Percentiles rank a stretch among this genome's conserved stretches.
These are phyloP conservation scores for Trametes versicolor DNA, from an alignment of 1,284 basidiomycete genomes.

Conservation along the genomic window DNA sequence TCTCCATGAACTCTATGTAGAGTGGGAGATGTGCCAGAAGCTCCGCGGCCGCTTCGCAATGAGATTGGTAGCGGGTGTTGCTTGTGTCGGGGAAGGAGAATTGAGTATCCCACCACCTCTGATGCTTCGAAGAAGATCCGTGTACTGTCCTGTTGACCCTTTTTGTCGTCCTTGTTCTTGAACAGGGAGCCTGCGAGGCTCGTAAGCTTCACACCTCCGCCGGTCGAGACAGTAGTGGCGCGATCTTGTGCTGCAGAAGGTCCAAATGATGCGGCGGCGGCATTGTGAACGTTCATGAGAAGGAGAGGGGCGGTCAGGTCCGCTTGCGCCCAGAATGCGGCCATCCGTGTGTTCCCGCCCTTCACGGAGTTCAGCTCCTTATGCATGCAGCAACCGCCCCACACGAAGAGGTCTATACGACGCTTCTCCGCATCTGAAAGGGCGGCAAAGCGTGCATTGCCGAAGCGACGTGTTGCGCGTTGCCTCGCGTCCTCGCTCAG, in stretches of 20 bases:
- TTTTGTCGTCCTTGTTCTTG: conserved; percentile 41
- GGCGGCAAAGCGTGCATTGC: neutral
- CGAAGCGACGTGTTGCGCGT: neutral
- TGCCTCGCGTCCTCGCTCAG: too few species aligned
- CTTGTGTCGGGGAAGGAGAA: conserved; percentile 37
- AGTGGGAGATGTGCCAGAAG: conserved; percentile 36
- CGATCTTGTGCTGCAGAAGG: neutral
- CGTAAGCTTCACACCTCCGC: conserved; percentile 43
- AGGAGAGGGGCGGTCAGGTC: conserved; percentile 30
- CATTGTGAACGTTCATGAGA: conserved; percentile 46
- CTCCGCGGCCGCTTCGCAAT: conserved; percentile 39
- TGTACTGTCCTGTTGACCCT: conserved; percentile 39
- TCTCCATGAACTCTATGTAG: conserved; percentile 40
- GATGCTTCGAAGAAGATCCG: conserved; percentile 20
- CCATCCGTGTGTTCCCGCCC: conserved; percentile 42
- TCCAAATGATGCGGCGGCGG: conserved; percentile 22
- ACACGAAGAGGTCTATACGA: conserved; percentile 41
- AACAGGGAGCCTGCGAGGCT: conserved; percentile 42
- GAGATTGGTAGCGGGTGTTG: conserved; percentile 47
- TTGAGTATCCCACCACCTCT: conserved; percentile 41
- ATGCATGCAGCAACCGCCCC: conserved; percentile 52
- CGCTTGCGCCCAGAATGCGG: conserved; percentile 33
- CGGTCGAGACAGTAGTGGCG: neutral
- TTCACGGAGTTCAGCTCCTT: conserved; percentile 52
- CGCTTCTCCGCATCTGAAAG: conserved; percentile 12